Evolutionary conservation across 2,329 filamentous ascomycete species (phyloP).

Genomic region (Fusarium hainanense): DNA sequence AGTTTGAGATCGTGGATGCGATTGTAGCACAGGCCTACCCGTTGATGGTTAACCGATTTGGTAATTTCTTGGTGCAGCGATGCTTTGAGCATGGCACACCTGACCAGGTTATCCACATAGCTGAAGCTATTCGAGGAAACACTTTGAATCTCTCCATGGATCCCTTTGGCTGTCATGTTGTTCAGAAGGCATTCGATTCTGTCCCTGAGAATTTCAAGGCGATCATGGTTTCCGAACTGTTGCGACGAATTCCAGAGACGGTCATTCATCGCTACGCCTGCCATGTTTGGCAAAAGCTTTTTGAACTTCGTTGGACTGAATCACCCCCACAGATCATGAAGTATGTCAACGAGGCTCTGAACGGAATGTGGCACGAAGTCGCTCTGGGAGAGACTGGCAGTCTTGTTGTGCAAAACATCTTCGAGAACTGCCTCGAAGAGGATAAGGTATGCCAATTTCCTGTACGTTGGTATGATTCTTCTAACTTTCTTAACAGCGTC

Average conservation of each 20-base stretch:
- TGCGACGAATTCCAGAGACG: conserved; percentile 95
- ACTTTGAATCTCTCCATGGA: conserved; percentile 97
- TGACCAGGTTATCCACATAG: conserved; percentile 94
- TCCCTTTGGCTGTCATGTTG: conserved; percentile 96
- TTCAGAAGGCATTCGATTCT: conserved; percentile 98
- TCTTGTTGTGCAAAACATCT: conserved; percentile 98
- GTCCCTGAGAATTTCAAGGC: conserved; percentile 98
- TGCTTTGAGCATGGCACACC: conserved; percentile 98
- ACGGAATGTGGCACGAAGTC: conserved; percentile 99
- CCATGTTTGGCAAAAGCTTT: conserved; percentile 99
- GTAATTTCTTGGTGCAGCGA: conserved; percentile 97
- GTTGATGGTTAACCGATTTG: conserved; percentile 98
- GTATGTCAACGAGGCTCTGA: conserved; percentile 93
- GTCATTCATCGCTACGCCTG: conserved; percentile 99
- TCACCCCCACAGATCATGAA: conserved; percentile 98
- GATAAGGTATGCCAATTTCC: conserved; percentile 79
- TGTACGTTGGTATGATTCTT: not conserved
- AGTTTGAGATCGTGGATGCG: conserved; percentile 95
- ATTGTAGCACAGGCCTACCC: conserved; percentile 96
- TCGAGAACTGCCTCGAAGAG: conserved; percentile 98
- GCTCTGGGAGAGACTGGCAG: conserved; percentile 97
- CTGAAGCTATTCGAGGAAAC: conserved; percentile 91
- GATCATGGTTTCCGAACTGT: conserved; percentile 97
- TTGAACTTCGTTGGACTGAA: conserved; percentile 95
- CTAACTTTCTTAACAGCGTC: conserved; percentile 70